These are phyloP conservation scores for Chaetothyriales sp. DNA, from an alignment of 2,329 filamentous ascomycete genomes.

Conservation along the genomic window DNA sequence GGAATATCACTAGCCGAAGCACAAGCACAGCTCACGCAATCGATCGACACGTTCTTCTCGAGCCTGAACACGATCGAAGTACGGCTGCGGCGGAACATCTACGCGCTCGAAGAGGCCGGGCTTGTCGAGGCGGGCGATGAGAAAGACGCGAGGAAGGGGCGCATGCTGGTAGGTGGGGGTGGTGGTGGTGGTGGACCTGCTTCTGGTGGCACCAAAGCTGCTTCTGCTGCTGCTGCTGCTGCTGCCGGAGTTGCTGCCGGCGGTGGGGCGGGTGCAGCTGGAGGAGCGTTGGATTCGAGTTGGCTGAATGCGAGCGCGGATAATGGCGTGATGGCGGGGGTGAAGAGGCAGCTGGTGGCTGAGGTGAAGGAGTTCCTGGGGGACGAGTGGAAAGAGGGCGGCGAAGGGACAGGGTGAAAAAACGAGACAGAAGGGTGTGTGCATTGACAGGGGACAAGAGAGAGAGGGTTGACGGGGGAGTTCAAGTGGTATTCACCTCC, in stretches of 20 bases:
- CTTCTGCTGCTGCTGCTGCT: constrained; percentile 1
- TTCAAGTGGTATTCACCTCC: not conserved
- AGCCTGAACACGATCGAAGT: constrained; percentile 62
- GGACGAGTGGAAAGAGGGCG: not conserved
- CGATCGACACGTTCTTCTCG: constrained; percentile 48
- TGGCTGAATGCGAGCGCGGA: constrained; percentile 70
- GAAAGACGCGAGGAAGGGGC: constrained; percentile 12
- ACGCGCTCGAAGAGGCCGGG: constrained; percentile 65
- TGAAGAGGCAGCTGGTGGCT: constrained; percentile 67
- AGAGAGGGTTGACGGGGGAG: no score
- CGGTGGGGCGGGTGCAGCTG: constrained; percentile 26
- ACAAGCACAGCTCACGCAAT: constrained; percentile 33
- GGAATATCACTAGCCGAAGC: constrained; percentile 15
- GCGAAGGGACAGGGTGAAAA: not conserved
- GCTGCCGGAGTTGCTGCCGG: constrained; percentile 14
- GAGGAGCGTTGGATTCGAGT: constrained; percentile 56
- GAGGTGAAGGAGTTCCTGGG: constrained; percentile 43
- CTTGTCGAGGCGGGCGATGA: constrained; percentile 40
- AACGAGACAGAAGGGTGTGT: not conserved
- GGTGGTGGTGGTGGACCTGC: constrained; percentile 6
- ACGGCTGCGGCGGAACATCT: constrained; percentile 57
- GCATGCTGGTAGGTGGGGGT: constrained; percentile 17
- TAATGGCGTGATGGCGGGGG: constrained; percentile 64
- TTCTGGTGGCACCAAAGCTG: constrained; percentile 4
- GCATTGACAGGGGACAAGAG: not conserved